Base-by-base conservation (phyloP, 2,329 filamentous ascomycete genomes). In the Exophiala sp. region DNA sequence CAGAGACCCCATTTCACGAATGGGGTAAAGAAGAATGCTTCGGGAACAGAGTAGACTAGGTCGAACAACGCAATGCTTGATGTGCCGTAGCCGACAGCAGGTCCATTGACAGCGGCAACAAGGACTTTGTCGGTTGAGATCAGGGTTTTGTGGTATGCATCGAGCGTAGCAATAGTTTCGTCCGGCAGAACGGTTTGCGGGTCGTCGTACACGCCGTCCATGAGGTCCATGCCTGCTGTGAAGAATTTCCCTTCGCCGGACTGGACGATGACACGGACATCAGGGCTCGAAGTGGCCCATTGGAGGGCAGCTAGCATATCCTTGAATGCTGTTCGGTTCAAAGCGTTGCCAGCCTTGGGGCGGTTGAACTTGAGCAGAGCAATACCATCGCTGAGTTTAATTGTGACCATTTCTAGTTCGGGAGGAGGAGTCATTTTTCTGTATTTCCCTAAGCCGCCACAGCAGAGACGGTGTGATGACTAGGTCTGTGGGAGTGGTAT, bases 1-100 rank as follows among this genome's bases (percentile, higher is more conserved):
- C 96, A 91, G 1, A 97, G 81, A 1, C 92, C 92, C 1, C 97
- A 80, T 1, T 88, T 91, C 4, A 85, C 87, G 73, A 97, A 97
- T 4, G 92, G 92, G 1, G 91, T 95, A 24, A 96, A 83, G 24
- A 97, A 78, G 72, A 89, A 96, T 32, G 91, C 75, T 62, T 87
- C 80, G 0, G 91, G 90, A 0, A 86, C 79, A 68, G 82, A 84
- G 78, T 97, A 97, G 69, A 97, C 82, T 75, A 97, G 96, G 76
- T 97, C 92, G 16, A 88, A 88, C 69, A 89, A 87, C 24, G 85
- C 85, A 53, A 89, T 77, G 0, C 96, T 74, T 0, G 91, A 91
- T 1, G 91, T 91, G 1, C 87, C 88, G 29, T 96, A 85, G 4
- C 92, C 92, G 47, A 97, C 79, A 10, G 85, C 91, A 5, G 92